These are phyloP conservation scores for Flaveria sonorensis DNA, from an alignment of 129 eudicot species.

Conservation along the genomic window DNA sequence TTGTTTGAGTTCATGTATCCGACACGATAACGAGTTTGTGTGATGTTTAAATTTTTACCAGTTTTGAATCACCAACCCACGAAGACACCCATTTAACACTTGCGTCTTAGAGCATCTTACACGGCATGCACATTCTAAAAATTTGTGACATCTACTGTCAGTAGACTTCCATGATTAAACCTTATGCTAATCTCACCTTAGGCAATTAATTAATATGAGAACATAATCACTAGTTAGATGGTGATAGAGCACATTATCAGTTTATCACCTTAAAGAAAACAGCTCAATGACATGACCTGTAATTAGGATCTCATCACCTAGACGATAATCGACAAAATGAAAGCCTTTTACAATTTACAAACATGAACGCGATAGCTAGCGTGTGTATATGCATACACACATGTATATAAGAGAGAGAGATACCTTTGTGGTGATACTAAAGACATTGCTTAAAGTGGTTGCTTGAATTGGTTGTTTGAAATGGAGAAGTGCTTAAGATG, in stretches of 20 bases:
- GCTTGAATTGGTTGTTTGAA: constrained; percentile 14
- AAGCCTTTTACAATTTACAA: neutral
- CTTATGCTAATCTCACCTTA: neutral
- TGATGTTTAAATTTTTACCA: neutral
- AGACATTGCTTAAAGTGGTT: neutral
- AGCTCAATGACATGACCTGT: neutral
- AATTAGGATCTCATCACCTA: neutral
- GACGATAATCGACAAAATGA: neutral
- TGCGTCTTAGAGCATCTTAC: neutral
- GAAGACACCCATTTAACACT: neutral
- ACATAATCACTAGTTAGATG: neutral
- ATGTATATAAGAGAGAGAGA: neutral
- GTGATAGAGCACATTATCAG: neutral
- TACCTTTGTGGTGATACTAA: constrained; percentile 22
- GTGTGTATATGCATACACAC: neutral
- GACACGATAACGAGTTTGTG: too few species aligned
- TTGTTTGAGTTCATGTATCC: too few species aligned
- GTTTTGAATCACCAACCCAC: neutral
- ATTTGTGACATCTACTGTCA: neutral
- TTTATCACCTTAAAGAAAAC: neutral
- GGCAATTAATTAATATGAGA: neutral
- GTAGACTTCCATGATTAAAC: neutral
- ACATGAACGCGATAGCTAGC: neutral
- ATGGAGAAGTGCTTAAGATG: neutral
- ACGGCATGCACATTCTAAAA: neutral